These are phyloP conservation scores for Thalassiosira sp. DNA, from an alignment of 352 stramenopile species.

Conservation along the genomic window DNA sequence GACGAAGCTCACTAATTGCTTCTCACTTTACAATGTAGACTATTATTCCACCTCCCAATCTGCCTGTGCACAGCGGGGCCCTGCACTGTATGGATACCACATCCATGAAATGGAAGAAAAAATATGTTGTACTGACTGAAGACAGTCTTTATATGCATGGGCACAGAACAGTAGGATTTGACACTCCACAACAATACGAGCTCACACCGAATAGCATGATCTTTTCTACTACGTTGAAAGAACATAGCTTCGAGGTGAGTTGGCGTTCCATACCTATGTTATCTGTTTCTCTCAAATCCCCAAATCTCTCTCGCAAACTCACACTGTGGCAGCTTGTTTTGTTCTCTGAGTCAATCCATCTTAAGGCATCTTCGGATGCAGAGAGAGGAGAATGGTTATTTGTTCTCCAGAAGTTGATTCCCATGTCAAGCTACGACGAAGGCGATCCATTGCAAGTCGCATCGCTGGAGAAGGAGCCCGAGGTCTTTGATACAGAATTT, in stretches of 20 bases:
- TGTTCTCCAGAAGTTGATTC: slow-evolving; percentile 31
- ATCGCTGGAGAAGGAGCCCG: slow-evolving; percentile 27
- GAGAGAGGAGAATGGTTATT: slow-evolving; percentile 35
- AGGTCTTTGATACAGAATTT: slow-evolving; percentile 29
- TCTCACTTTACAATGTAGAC: slow-evolving; percentile 7
- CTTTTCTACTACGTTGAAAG: slow-evolving; percentile 38
- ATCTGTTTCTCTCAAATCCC: neutral
- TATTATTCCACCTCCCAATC: slow-evolving; percentile 31
- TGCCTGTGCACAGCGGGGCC: slow-evolving; percentile 34
- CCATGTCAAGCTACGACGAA: slow-evolving; percentile 25
- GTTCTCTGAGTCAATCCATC: slow-evolving; percentile 45
- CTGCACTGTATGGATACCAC: slow-evolving; percentile 27
- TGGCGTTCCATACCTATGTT: neutral
- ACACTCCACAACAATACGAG: slow-evolving; percentile 10
- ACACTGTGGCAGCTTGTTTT: slow-evolving; percentile 35
- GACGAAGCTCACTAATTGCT: neutral
- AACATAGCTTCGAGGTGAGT: slow-evolving; percentile 28
- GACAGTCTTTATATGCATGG: slow-evolving; percentile 36
- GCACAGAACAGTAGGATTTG: slow-evolving; percentile 32
- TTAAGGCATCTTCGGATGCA: slow-evolving; percentile 18
- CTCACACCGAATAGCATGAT: slow-evolving; percentile 43
- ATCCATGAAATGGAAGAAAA: slow-evolving; percentile 40
- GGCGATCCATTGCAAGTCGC: slow-evolving; percentile 30
- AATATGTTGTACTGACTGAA: slow-evolving; percentile 45
- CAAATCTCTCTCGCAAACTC: neutral